Percentiles rank a stretch among this genome's conserved stretches.
These are phyloP conservation scores for Paecilomyces sp. DNA, from an alignment of 2,329 filamentous ascomycete genomes.

Conservation along the genomic window DNA sequence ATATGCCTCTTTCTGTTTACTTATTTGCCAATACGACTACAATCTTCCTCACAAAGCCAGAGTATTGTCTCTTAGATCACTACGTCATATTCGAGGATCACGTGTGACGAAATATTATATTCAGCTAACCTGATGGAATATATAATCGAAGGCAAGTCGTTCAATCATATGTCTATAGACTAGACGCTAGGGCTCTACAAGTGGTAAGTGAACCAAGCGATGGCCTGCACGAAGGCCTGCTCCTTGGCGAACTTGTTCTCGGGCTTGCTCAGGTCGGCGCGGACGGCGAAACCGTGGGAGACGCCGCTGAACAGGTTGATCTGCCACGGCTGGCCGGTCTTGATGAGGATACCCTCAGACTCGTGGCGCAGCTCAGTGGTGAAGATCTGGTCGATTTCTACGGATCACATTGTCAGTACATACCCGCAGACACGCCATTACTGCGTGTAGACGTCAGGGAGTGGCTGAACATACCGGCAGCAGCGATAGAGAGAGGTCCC, in stretches of 20 bases:
- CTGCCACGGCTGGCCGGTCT: slow-evolving; percentile 59
- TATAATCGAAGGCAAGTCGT: not conserved
- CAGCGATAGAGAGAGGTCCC: slow-evolving; percentile 63
- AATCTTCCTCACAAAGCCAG: not conserved
- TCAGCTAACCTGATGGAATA: not conserved
- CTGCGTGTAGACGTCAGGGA: not conserved
- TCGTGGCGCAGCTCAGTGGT: slow-evolving; percentile 56
- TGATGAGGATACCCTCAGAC: slow-evolving; percentile 56
- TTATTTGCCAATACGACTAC: not conserved
- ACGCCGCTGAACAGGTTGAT: slow-evolving; percentile 68
- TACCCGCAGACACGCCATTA: not conserved
- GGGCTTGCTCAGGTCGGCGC: slow-evolving; percentile 54
- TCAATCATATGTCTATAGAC: not conserved
- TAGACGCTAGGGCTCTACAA: slow-evolving; percentile 26
- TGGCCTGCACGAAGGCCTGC: slow-evolving; percentile 70
- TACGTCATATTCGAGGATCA: not conserved
- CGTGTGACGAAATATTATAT: not conserved
- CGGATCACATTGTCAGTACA: not conserved
- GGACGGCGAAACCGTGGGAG: slow-evolving; percentile 67
- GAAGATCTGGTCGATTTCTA: slow-evolving; percentile 61
- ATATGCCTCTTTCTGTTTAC: not conserved
- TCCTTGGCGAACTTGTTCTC: slow-evolving; percentile 65
- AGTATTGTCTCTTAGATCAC: not conserved
- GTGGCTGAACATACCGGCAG: slow-evolving; percentile 32
- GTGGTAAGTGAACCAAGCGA: slow-evolving; percentile 67